Percentiles rank a stretch among this genome's conserved stretches.
phyloP scores from a whole-genome alignment of 371 early-diverging fungal genomes.

The Mucor indicus region DNA sequence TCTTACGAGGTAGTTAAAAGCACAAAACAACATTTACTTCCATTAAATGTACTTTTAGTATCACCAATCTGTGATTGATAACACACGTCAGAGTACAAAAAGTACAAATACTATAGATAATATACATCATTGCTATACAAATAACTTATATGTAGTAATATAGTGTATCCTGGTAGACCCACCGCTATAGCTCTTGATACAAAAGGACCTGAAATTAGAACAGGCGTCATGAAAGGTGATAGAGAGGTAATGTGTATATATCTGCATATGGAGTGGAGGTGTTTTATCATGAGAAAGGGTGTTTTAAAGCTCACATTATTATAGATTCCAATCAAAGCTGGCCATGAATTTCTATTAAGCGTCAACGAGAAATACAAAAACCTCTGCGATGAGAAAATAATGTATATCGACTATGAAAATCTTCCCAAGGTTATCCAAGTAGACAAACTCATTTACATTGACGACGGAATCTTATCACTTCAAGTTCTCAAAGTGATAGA shows the following conservation, averaged over 20 bases:
- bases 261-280: too few species aligned
- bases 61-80: constrained; percentile 83
- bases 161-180: constrained; percentile 62
- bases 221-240: constrained; percentile 71
- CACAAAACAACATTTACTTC: background rate
- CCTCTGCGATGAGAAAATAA: constrained; percentile 64
- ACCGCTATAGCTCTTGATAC: constrained; percentile 87
- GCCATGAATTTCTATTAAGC: constrained; percentile 83
- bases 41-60: constrained; percentile 48
- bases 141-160: too few species aligned
- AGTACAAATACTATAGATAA: constrained; percentile 32
- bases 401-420: constrained; percentile 88
- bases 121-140: too few species aligned
- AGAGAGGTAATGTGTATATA: constrained; percentile 42
- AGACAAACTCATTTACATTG: constrained; percentile 84
- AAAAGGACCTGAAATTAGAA: constrained; percentile 86
- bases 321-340: constrained; percentile 57
- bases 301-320: too few species aligned
- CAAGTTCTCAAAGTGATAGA: constrained; percentile 39
- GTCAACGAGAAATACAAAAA: constrained; percentile 68
- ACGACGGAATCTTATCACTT: constrained; percentile 76
- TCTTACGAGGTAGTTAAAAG: constrained; percentile 69
- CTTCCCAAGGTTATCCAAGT: constrained; percentile 75
- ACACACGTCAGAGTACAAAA: constrained; percentile 59
- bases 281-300: background rate